Evolutionary conservation across 495 filamentous ascomycete genomes (phyloP), one percentile per base, ranked within the genome.

Genomic region (Xylaria cubensis): DNA sequence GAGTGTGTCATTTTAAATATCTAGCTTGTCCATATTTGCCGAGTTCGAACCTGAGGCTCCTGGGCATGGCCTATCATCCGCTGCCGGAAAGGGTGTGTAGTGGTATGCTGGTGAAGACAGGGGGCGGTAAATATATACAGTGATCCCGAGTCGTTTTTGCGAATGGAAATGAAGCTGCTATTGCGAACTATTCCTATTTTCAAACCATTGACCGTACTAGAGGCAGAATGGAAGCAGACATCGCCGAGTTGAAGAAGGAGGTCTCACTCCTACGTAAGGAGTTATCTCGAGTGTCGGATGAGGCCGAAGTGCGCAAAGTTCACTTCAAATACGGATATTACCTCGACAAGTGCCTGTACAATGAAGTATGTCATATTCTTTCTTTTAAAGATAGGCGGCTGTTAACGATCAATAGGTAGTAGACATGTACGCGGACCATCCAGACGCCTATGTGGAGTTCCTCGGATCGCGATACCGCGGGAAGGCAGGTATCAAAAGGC

Each of bases 241-340:
- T 76, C 24, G 67, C 59, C 55, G 73, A 78, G 4, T 64, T 78
- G 70, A 78, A 78, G 67, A 72, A 78, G 70, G 71, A 78, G 56
- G 77, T 78, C 67, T 69, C 70, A 24, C 64, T 72, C 46, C 74
- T 83, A 69, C 69, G 74, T 61, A 70, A 73, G 55, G 66, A 79
- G 58, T 56, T 75, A 71, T 72, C 76, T 36, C 69, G 74, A 24
- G 63, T 80, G 56, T 73, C 77, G 10, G 85, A 86, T 56, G 83
- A 86, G 71, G 78, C 80, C 42, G 86, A 88, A 73, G 82, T 88
- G 44, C 83, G 84, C 73, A 88, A 88, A 71, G 78, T 84, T 7
- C 86, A 88, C 72, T 82, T 81, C 82, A 87, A 87, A 74, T 88
- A 88, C 74, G 87, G 87, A 63, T 88, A 88, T 78, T 88, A 88